Evolutionary conservation across 1,284 basidiomycete genomes (phyloP).

Genomic region (Melampsora americana): DNA sequence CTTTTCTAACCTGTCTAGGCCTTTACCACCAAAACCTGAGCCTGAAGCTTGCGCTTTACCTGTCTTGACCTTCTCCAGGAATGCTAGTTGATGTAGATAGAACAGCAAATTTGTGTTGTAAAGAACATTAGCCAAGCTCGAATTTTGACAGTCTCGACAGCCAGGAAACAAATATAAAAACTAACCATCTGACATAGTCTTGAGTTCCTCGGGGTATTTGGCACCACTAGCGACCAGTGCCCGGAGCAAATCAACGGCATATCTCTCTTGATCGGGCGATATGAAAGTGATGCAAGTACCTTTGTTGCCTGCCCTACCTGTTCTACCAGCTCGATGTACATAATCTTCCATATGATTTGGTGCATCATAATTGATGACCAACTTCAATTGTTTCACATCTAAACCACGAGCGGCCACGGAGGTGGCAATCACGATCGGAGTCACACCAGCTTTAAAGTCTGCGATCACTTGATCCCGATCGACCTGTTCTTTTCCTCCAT

Average conservation of each 20-base stretch:
- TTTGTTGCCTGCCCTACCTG: conserved; percentile 94
- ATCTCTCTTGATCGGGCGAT: conserved; percentile 93
- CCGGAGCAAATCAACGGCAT: conserved; percentile 92
- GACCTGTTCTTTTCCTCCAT: conserved; percentile 97
- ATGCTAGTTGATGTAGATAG: conserved; percentile 58
- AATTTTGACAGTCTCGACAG: background rate
- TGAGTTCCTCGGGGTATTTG: conserved; percentile 77
- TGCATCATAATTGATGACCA: conserved; percentile 98
- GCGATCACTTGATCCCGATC: conserved; percentile 95
- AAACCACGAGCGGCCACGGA: conserved; percentile 96
- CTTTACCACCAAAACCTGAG: conserved; percentile 95
- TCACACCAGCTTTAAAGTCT: conserved; percentile 95
- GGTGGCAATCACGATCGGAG: conserved; percentile 95
- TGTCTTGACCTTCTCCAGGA: conserved; percentile 86
- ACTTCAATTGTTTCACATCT: conserved; percentile 95
- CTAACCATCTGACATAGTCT: conserved; percentile 84
- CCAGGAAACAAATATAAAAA: conserved; percentile 39
- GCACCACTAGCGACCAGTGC: conserved; percentile 90
- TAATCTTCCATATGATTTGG: conserved; percentile 99
- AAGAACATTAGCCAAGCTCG: background rate
- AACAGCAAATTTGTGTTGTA: too few relatives aligned
- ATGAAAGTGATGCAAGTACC: conserved; percentile 98
- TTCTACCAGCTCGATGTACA: conserved; percentile 95
- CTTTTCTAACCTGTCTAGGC: conserved; percentile 88
- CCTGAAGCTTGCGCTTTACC: conserved; percentile 88